Evolutionary conservation across 1,139 yeast species (phyloP).

Genomic region (Sugiyamaella japonica): DNA sequence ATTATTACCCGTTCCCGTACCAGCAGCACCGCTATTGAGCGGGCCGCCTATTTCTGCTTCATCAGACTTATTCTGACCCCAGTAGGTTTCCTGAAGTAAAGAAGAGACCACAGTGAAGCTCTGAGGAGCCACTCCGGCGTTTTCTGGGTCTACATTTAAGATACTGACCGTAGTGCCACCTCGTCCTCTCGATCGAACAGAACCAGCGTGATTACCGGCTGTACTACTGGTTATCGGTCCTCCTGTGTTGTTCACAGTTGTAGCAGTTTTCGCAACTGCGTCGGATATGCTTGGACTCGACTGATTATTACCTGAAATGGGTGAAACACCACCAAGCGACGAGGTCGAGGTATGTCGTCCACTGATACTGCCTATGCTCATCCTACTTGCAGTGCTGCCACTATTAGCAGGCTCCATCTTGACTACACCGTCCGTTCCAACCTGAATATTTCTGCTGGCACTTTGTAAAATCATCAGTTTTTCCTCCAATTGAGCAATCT

Average conservation of each 20-base stretch:
- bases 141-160: constrained; percentile 31
- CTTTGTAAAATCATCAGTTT: constrained; percentile 17
- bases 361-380: neutral
- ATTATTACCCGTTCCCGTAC: constrained; percentile 14
- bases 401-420: constrained; percentile 3
- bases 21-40: constrained; percentile 12
- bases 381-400: neutral
- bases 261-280: neutral
- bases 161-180: constrained; percentile 28
- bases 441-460: neutral
- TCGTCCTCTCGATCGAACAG: constrained; percentile 23
- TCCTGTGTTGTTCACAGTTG: neutral
- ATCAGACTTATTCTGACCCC: constrained; percentile 27
- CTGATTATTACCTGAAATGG: constrained; percentile 16
- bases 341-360: neutral
- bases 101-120: constrained; percentile 37
- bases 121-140: constrained; percentile 29
- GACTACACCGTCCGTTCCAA: neutral
- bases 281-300: constrained; percentile 14
- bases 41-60: constrained; percentile 8
- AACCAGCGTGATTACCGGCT: neutral
- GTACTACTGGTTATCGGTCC: neutral
- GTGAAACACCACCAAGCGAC: constrained; percentile 12
- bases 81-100: constrained; percentile 33
- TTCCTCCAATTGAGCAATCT: constrained; percentile 51